Evolutionary conservation across 768 basidiomycete genomes (phyloP).

Genomic region (Suillus clintonianus): DNA sequence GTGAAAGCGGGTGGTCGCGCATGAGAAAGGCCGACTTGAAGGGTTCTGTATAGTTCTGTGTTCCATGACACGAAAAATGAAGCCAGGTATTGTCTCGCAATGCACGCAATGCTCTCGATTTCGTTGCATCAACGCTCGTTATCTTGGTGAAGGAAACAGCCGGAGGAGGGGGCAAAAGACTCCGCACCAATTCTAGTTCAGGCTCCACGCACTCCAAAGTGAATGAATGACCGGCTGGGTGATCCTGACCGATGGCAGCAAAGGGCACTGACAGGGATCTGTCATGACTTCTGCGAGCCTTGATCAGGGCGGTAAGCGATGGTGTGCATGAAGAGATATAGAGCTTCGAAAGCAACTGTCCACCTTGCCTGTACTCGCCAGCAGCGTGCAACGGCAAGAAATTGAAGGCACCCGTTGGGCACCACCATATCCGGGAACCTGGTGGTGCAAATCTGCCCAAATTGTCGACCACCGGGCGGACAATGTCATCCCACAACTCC

Average conservation of each 20-base stretch:
- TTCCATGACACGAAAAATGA: constrained; percentile 22
- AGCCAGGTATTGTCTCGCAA: constrained; percentile 11
- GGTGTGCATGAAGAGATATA: constrained; percentile 14
- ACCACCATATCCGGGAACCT: constrained; percentile 10
- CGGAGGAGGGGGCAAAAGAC: background rate
- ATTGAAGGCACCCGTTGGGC: constrained; percentile 6
- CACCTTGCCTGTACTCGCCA: background rate
- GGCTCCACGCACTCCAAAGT: background rate
- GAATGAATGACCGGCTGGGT: background rate
- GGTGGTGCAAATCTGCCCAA: background rate
- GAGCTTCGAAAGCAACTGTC: background rate
- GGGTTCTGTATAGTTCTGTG: constrained; percentile 4
- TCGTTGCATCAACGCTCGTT: background rate
- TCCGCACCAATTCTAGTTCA: background rate
- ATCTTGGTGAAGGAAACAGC: constrained; percentile 1
- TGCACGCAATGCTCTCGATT: background rate
- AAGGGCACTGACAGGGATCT: background rate
- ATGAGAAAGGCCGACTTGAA: constrained; percentile 11
- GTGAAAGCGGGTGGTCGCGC: constrained; percentile 1
- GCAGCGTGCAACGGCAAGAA: constrained; percentile 14
- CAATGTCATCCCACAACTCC: background rate
- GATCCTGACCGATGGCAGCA: constrained; percentile 6
- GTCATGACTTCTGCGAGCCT: constrained; percentile 4
- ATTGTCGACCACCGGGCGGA: background rate
- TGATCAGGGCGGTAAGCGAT: constrained; percentile 5